These are phyloP conservation scores for Gypsophila paniculata DNA, from an alignment of 179 eudicot genomes.

Conservation along the genomic window DNA sequence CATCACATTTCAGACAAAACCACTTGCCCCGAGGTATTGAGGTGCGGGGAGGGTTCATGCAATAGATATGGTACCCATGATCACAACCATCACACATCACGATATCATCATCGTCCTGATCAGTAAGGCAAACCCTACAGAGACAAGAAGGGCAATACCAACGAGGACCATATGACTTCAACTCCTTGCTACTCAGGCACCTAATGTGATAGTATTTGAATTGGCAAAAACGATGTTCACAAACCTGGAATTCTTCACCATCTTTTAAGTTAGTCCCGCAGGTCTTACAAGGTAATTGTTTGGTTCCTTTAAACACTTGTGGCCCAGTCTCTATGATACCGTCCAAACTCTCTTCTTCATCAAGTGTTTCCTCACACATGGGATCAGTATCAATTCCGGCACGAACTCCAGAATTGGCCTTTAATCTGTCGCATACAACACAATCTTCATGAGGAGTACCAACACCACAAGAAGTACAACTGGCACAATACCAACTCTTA, in stretches of 20 bases:
- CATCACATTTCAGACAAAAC: constrained; percentile 74
- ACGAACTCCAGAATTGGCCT: constrained; percentile 29
- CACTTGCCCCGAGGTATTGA: constrained; percentile 68
- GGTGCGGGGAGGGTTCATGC: constrained; percentile 65
- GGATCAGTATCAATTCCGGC: constrained; percentile 27
- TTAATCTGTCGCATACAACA: constrained; percentile 66
- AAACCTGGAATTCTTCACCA: constrained; percentile 48
- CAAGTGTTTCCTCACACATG: constrained; percentile 28
- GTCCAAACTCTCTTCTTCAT: constrained; percentile 48
- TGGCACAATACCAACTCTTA: constrained; percentile 79
- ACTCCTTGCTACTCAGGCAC: constrained; percentile 71
- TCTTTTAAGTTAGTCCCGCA: constrained; percentile 39
- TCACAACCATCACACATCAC: constrained; percentile 92
- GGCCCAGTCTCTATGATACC: constrained; percentile 37
- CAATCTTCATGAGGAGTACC: constrained; percentile 72
- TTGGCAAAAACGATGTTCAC: constrained; percentile 66
- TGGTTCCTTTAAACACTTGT: constrained; percentile 35
- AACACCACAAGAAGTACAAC: constrained; percentile 50
- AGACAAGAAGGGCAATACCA: constrained; percentile 99
- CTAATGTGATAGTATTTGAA: constrained; percentile 69
- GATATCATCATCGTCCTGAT: constrained; percentile 68
- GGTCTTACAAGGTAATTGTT: constrained; percentile 42
- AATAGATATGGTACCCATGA: constrained; percentile 82
- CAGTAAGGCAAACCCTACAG: constrained; percentile 70
- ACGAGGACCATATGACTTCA: constrained; percentile 46